These are phyloP conservation scores for Volutella citrinella DNA, from an alignment of 2,329 filamentous ascomycete genomes.

Conservation along the genomic window DNA sequence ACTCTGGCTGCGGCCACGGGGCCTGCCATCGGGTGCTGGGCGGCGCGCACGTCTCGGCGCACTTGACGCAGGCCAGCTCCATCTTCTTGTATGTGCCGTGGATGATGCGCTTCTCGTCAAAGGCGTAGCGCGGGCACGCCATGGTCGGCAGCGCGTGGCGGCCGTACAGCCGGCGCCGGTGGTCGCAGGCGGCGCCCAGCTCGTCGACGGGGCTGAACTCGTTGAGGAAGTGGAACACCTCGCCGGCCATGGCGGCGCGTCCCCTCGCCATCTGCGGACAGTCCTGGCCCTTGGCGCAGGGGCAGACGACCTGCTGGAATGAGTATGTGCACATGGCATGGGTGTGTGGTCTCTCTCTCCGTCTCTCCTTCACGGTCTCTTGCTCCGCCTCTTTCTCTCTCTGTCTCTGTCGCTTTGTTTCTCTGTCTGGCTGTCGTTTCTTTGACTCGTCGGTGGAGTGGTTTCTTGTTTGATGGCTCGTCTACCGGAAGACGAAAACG, in stretches of 20 bases:
- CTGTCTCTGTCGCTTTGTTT: too few species aligned
- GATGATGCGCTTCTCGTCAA: slow-evolving; percentile 25
- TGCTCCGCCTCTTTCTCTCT: too few species aligned
- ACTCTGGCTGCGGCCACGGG: too few species aligned
- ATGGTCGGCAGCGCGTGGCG: slow-evolving; percentile 19
- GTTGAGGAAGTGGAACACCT: slow-evolving; percentile 24
- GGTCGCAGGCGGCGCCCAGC: slow-evolving; percentile 25
- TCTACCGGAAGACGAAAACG: too few species aligned
- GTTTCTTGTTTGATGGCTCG: too few species aligned
- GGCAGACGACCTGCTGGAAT: slow-evolving; percentile 25
- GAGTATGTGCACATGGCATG: slow-evolving; percentile 24
- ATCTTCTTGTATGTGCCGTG: slow-evolving; percentile 22
- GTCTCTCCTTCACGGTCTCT: too few species aligned
- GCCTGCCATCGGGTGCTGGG: slow-evolving; percentile 25
- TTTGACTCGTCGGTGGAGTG: too few species aligned
- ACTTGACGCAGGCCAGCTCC: slow-evolving; percentile 24
- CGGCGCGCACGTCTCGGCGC: slow-evolving; percentile 25
- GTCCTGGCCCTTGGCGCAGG: slow-evolving; percentile 24
- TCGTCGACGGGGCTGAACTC: slow-evolving; percentile 23
- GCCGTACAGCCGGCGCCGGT: slow-evolving; percentile 24
- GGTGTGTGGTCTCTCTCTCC: too few species aligned
- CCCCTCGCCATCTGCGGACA: slow-evolving; percentile 23
- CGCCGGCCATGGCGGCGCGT: slow-evolving; percentile 18
- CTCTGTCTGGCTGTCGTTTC: too few species aligned
- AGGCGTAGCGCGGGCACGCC: slow-evolving; percentile 22